Base-by-base conservation (phyloP, 2,329 filamentous ascomycete species). In the Nothopassalora personata region DNA sequence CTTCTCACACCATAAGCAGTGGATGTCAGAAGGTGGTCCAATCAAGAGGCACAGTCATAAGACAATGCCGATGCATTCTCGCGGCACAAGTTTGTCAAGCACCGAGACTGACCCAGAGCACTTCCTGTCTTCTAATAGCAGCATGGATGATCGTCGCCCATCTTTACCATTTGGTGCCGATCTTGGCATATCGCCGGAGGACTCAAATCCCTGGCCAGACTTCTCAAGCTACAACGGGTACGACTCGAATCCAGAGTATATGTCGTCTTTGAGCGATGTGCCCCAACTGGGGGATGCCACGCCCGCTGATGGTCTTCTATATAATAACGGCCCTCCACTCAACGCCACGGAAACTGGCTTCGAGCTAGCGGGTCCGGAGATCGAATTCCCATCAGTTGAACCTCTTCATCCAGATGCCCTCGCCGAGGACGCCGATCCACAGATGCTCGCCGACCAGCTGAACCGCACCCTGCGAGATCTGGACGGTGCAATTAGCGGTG, bases 1-100 rank as follows among this genome's bases (percentile, higher is more conserved):
- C 51, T 71, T 69, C 55, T 73, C 71, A 5, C 66, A 68, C 50
- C 72, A 74, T 62, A 72, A 71, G 60, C 71, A 72, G 54, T 73
- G 70, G 64, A 67, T 66, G 30, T 73, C 70, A 8, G 71, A 73
- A 54, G 71, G 70, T 28, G 70, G 69, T 13, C 63, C 57, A 10
- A 53, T 62, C 27, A 67, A 70, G 36, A 50, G 70, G 31, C 54
- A 54, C 36, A 72, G 68, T 46, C 63, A 68, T 56, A 68, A 67
- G 53, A 68, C 64, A 1, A 66, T 69, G 56, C 62, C 60, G 5
- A 70, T 73, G 64, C 72, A 73, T 57, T 63, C 66, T 34, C 66
- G 71, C 19, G 69, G 70, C 13, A 68, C 61, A 56, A 74, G 72
- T 55, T 58, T 71, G 9, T 67, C 66, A 19, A 70, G 67, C 53